Base-by-base conservation (phyloP, 2,329 filamentous ascomycete genomes). In the Sporothrix variecibatus region DNA sequence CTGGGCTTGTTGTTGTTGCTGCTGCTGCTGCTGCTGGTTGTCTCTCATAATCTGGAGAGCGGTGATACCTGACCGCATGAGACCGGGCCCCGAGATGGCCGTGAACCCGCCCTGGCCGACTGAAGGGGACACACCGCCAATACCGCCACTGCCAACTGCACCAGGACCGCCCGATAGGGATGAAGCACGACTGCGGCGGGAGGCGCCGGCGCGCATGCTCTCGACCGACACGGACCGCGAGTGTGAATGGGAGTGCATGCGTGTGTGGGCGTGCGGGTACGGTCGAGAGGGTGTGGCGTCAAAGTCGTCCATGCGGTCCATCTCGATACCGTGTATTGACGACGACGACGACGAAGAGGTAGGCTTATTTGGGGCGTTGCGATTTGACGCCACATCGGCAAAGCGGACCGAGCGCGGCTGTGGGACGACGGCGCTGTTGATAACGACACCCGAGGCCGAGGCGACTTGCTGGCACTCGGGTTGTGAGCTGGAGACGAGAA, bases 221-320 rank as follows among this genome's bases (percentile, higher is more conserved):
- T 69, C 67, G 15, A 34, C 67, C 9, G 67, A 69, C 7, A 38
- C 9, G 11, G 69, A 71, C 12, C 53, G 58, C 2, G 72, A 68
- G 65, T 72, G 67, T 4, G 71, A 71, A 28, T 60, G 73, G n/a
- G 64, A 64, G 73, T 69, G 69, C 51, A 28, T 43, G 65, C 46
- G 60, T 9, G 56, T 28, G 31, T 70, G 64, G 11, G 67, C 31
- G 23, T 64, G 58, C 17, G 46, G 58, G n/a, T 67, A 91, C 94
- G 92, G 78, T 96, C 97, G 85, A 97, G 90, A 26, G n/a, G 62
- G 34, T n/a, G 34, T 65, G 34, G 12, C 83, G 26, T 46, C 64
- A 26, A 46, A 9, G 26, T 38, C 67, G 28, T 53, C 67, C 67
- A 69, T 69, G 67, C 67, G 67, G 67, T 69, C 46, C 67, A 69